These are phyloP conservation scores for Sordariomycetes sp. DNA, from an alignment of 2,329 filamentous ascomycete genomes.

Conservation along the genomic window DNA sequence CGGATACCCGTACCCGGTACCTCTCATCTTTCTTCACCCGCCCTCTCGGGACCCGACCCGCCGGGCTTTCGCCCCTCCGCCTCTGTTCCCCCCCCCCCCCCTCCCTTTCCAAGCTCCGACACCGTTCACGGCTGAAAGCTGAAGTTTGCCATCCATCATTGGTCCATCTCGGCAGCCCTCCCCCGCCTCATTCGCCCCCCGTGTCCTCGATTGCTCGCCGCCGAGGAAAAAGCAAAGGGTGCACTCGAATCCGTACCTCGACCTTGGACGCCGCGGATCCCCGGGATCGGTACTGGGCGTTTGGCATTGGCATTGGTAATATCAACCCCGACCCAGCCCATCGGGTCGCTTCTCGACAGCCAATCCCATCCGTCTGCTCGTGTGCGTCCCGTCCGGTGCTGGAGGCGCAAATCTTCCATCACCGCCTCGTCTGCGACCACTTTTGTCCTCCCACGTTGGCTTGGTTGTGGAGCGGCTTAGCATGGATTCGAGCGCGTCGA, in stretches of 20 bases:
- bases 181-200: too few relatives aligned
- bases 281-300: not conserved
- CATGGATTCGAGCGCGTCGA: not conserved
- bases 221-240: too few relatives aligned
- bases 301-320: not conserved
- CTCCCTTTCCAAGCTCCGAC: not conserved
- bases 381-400: not conserved
- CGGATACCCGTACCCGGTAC: not conserved
- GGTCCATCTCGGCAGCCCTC: too few relatives aligned
- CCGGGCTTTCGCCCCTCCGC: not conserved
- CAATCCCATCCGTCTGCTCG: not conserved
- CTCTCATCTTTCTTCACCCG: not conserved
- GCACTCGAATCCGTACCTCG: too few relatives aligned
- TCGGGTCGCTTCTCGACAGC: too few relatives aligned
- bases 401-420: too few relatives aligned
- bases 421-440: too few relatives aligned
- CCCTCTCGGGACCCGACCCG: not conserved
- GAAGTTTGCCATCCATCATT: too few relatives aligned
- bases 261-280: too few relatives aligned
- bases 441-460: not conserved
- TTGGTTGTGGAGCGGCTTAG: not conserved
- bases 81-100: not conserved
- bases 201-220: too few relatives aligned
- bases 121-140: not conserved
- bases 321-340: not conserved